These are phyloP conservation scores for Neurospora sp. DNA, from an alignment of 495 filamentous ascomycete species.

Conservation along the genomic window DNA sequence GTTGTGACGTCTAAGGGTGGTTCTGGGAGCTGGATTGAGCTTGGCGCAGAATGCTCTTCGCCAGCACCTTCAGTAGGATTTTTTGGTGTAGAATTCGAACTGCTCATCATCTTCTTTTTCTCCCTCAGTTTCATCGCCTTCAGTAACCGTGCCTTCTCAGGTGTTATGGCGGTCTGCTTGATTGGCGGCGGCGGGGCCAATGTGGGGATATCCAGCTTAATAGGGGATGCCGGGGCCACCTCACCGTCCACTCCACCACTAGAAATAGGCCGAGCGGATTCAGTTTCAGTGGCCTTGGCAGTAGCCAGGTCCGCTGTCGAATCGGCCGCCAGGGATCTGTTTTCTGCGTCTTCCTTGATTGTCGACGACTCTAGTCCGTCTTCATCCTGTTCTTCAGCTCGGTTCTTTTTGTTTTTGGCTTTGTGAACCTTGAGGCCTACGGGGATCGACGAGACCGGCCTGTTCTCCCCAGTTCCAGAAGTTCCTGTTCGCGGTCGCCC, in stretches of 20 bases:
- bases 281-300: slow-evolving; percentile 7
- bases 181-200: slow-evolving; percentile 18
- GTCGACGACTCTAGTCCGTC: slow-evolving; percentile 12
- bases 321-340: slow-evolving; percentile 1
- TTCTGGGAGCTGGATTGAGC: slow-evolving; percentile 7
- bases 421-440: slow-evolving; percentile 40
- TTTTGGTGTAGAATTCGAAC: slow-evolving; percentile 6
- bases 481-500: slow-evolving; percentile 53
- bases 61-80: slow-evolving; percentile 2
- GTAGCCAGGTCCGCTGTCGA: slow-evolving; percentile 14
- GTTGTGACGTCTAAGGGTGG: background rate
- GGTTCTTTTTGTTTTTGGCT: slow-evolving; percentile 30
- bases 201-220: slow-evolving; percentile 32
- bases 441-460: slow-evolving; percentile 63
- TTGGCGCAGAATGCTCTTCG: slow-evolving; percentile 9
- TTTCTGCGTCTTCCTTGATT: slow-evolving; percentile 20
- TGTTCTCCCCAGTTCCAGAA: slow-evolving; percentile 37
- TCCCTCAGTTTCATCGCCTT: slow-evolving; percentile 80
- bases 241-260: slow-evolving; percentile 32
- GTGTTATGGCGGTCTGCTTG: slow-evolving; percentile 59
- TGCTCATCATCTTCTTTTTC: slow-evolving; percentile 56
- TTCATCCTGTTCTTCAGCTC: slow-evolving; percentile 23
- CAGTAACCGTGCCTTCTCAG: slow-evolving; percentile 85
- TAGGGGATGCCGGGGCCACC: slow-evolving; percentile 43
- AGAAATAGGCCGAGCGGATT: slow-evolving; percentile 26